Conservation (phyloP, 225 moss, liverwort and hornwort genomes). For the Marchantia polymorpha region DNA sequence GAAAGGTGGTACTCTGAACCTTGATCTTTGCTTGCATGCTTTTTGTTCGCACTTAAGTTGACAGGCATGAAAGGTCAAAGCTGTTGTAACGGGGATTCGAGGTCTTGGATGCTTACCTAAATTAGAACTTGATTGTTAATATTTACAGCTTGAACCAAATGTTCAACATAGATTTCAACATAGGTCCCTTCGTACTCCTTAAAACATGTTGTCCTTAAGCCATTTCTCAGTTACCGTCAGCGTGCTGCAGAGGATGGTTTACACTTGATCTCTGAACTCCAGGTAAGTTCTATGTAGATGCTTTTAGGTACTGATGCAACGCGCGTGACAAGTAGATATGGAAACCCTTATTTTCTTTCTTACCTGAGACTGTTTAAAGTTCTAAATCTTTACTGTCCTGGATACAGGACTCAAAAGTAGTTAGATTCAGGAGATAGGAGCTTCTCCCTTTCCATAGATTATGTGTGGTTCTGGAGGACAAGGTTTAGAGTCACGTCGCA, state of each 20-base stretch:
- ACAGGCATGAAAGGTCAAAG: neutral
- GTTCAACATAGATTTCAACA: neutral
- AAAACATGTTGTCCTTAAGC: neutral
- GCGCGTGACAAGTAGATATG: constrained; percentile 13
- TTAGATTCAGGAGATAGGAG: neutral
- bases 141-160: neutral
- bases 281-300: constrained; percentile 51
- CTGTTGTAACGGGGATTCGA: neutral
- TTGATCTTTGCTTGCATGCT: neutral
- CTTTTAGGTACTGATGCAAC: constrained; percentile 50
- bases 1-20: constrained; percentile 13
- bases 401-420: neutral
- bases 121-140: neutral
- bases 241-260: constrained; percentile 51
- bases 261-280: constrained; percentile 64
- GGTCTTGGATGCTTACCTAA: neutral
- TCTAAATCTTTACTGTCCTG: neutral
- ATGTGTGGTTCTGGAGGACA: neutral
- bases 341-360: neutral
- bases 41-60: neutral
- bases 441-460: neutral
- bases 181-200: neutral
- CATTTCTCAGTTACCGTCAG: constrained; percentile 24
- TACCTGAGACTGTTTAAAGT: neutral
- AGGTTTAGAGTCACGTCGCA: neutral